A percentile compares a stretch with the other conserved stretches of the same genome.
phyloP scores from a whole-genome alignment of 371 early-diverging fungal species.

The Sporodiniella umbellata region DNA sequence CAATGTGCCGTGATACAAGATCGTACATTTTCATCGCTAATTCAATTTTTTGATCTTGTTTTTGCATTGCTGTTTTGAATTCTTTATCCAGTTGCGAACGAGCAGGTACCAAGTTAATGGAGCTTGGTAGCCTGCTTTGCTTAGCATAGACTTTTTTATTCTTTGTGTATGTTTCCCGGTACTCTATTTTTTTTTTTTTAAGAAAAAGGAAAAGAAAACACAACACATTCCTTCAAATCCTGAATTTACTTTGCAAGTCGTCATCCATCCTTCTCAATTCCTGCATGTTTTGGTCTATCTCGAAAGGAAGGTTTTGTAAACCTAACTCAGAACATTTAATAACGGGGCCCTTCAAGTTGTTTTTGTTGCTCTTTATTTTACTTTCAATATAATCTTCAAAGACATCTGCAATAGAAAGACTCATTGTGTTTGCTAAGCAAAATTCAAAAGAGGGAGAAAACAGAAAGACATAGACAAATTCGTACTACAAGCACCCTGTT shows the following conservation, averaged over 20 bases:
- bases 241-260: conserved; percentile 26
- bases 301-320: conserved; percentile 34
- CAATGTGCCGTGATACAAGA: conserved; percentile 35
- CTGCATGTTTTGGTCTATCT: conserved; percentile 39
- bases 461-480: neutral
- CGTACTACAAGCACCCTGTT: conserved; percentile 1
- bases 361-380: conserved; percentile 2
- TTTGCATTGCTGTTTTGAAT: conserved; percentile 29
- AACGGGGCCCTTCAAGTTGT: neutral
- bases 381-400: conserved; percentile 38
- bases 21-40: conserved; percentile 34
- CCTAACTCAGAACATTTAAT: conserved; percentile 7
- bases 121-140: conserved; percentile 7
- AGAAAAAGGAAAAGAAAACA: neutral
- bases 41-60: conserved; percentile 36
- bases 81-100: conserved; percentile 25
- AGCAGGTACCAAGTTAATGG: conserved; percentile 5
- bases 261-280: conserved; percentile 37
- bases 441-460: conserved; percentile 5
- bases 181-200: neutral
- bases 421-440: conserved; percentile 10
- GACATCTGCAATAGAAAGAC: conserved; percentile 29
- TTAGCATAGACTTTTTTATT: conserved; percentile 17
- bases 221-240: neutral
- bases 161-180: conserved; percentile 23